Percentiles rank a stretch among this genome's conserved stretches.
Evolutionary conservation across 192 early-diverging fungal genomes (phyloP).

Genomic region (Linnemannia exigua): DNA sequence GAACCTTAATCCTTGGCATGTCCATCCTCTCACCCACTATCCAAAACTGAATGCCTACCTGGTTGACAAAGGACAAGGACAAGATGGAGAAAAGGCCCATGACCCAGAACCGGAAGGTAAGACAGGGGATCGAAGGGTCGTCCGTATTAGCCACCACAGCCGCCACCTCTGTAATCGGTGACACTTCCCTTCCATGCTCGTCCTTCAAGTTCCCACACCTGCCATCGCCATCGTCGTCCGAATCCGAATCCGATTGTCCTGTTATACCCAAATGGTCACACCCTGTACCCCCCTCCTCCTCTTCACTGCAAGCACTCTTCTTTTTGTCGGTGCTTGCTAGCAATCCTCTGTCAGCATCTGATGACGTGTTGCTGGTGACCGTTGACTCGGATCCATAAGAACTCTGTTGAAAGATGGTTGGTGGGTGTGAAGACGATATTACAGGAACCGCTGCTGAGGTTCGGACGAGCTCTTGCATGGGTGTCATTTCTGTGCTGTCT

Average conservation of each 20-base stretch:
- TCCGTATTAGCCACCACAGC: conserved; percentile 63
- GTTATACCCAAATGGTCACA: not conserved
- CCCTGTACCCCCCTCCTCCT: not conserved
- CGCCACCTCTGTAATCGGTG: conserved; percentile 59
- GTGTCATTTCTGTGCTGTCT: conserved; percentile 10
- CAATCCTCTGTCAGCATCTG: not conserved
- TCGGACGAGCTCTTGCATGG: conserved; percentile 21
- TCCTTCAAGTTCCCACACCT: not conserved
- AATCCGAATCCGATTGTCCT: not conserved
- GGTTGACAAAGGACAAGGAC: conserved; percentile 64
- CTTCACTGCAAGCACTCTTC: not conserved
- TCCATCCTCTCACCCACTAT: not conserved
- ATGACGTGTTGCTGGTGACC: not conserved
- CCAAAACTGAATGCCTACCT: conserved; percentile 20
- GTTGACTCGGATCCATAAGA: not conserved
- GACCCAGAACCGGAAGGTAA: conserved; percentile 67
- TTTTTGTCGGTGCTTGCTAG: not conserved
- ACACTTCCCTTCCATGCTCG: conserved; percentile 40
- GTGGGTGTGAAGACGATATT: not conserved
- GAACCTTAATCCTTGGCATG: not conserved
- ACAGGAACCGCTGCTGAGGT: not conserved
- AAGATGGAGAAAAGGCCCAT: conserved; percentile 59
- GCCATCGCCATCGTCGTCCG: not conserved
- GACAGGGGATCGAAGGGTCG: conserved; percentile 63
- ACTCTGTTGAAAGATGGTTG: not conserved